Base-by-base conservation (phyloP, 257 asterid genomes). In the Capsicum baccatum region DNA sequence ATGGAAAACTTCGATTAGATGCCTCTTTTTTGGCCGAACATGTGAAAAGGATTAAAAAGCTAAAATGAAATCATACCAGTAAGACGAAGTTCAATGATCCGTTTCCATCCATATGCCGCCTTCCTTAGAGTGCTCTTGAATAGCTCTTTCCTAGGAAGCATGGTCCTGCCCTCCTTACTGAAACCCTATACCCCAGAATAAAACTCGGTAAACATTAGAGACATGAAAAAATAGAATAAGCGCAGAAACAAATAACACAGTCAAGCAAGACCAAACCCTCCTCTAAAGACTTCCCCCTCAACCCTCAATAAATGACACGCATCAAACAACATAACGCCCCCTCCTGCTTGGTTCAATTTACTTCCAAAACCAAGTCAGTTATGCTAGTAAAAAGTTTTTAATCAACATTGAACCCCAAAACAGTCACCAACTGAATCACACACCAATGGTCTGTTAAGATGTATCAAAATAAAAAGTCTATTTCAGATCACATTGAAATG, bases 81-180 rank as follows among this genome's bases (percentile, higher is more conserved):
- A 17, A 97, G 89, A 83, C 84, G 98, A 84, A 92, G 97, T 35
- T 97, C 98, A 83, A 69, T 79, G 84, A 97, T 92, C 79, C 85
- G 90, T 83, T 95, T 92, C 94, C 93, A 94, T 56, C 98, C 99
- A 89, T 94, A 87, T 85, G 96, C 89, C 50, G 98, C 92, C 92
- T 97, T 97, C 89, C 96, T 92, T 79, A 97, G 92, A 55, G 99
- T 97, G 87, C 92, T 93, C 83, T 95, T 97, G 85, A 97, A 97
- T 92, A 97, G 88, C 11, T 97, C 98, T 86, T 95, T 97, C 80
- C 99, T 91, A 3, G 98, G 90, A 37, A 94, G 94, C 94, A 89
- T 91, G 80, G 97, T 83, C 78, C 98, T 97, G 64, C 91, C 88
- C 66, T 95, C 98, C 90, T 97, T 97, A n/a, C 92, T 85, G 74